Evolutionary conservation across 164 flowering plant species (phyloP), one percentile per base, ranked within the genome.

Genomic region (Vitis cinerea): DNA sequence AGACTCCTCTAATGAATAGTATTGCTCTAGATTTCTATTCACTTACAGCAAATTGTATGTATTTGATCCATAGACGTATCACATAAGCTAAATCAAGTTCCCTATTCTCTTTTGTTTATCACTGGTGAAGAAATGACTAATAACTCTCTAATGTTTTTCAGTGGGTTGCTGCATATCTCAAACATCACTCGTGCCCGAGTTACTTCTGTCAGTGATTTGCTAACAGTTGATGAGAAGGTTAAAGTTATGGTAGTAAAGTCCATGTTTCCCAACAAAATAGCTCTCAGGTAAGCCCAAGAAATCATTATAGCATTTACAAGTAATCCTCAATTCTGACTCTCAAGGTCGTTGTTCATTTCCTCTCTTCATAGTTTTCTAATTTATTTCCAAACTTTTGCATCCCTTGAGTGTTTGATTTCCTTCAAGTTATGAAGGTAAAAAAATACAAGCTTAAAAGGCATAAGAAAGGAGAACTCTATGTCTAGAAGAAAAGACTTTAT

Each of bases 161-260:
- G 99, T 81, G 99, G 99, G n/a, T 78, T 95, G 86, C 83, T 95
- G 75, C 98, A 95, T 79, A 83, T 90, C 51, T 88, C 97, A 73
- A 95, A 88, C 66, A 88, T 95, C 60, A 83, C 80, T 56, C 86
- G 76, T 23, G 74, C 63, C 49, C 79, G 86, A 71, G 54, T 88
- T 69, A 65, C 77, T 60, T 86, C 99, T 50, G 85, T 93, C 44
- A 71, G 73, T 64, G 94, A 93, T 66, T 47, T 88, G 69, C 79
- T 95, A 56, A 63, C 81, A 19, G 87, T 87, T 66, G 88, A 72
- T 74, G 99, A 93, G 76, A 87, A 83, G 75, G 87, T 95, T 55
- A 95, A 91, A 81, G 98, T 85, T 74, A 75, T 93, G 54, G 96
- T 95, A 59, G 88, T 91, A 80, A 91, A 83, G 83, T 89, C 96